Conservation (phyloP, 2,329 filamentous ascomycete genomes). For the Rhexocercosporidium sp. region DNA sequence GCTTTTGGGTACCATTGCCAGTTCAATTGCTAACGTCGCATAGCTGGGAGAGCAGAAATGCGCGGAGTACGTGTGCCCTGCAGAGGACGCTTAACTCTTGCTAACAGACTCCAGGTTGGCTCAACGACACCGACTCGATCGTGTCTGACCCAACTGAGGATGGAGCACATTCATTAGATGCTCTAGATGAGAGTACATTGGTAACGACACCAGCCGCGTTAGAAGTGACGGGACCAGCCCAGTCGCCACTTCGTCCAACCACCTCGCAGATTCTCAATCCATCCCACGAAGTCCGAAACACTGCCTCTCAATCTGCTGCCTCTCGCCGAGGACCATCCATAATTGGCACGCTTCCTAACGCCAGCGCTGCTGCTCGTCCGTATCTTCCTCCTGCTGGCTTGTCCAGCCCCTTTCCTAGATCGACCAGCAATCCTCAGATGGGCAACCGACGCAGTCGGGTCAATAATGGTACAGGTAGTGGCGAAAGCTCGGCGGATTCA, state of each 20-base stretch:
- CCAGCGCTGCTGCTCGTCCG: neutral
- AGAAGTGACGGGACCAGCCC: neutral
- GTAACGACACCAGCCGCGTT: neutral
- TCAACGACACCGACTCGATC: neutral
- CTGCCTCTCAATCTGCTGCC: neutral
- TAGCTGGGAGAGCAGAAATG: constrained; percentile 5
- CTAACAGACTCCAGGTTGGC: neutral
- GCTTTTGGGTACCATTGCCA: neutral
- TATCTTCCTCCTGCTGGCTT: neutral
- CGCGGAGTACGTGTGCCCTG: neutral
- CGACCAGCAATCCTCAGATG: neutral
- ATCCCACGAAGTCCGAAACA: neutral
- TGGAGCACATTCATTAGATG: neutral
- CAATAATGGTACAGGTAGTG: neutral
- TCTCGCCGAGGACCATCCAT: neutral
- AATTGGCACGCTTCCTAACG: neutral
- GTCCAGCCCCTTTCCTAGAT: neutral
- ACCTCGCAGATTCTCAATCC: neutral
- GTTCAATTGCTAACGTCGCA: neutral
- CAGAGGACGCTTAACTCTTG: neutral
- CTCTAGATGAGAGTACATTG: neutral
- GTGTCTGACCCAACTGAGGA: neutral
- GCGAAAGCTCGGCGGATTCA: neutral
- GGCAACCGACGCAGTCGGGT: neutral
- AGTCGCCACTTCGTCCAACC: neutral